A percentile compares a stretch with the other conserved stretches of the same genome.
phyloP scores from a whole-genome alignment of 2,329 filamentous ascomycete species.

The Endoconidiophora polonica region DNA sequence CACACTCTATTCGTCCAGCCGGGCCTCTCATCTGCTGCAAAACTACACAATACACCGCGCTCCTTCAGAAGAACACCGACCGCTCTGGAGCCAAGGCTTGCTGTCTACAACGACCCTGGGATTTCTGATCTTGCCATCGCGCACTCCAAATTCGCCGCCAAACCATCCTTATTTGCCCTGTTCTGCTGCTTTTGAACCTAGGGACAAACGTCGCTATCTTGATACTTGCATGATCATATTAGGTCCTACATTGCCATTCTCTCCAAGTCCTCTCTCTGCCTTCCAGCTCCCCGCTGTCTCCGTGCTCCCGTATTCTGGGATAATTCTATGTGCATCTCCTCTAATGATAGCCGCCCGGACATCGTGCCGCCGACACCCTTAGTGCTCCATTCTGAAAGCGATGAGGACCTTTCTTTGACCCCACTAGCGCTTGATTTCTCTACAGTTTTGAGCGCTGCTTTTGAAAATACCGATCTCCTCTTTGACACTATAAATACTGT shows the following conservation, averaged over 20 bases:
- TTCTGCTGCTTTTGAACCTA: too few relatives aligned
- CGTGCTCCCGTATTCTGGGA: constrained; percentile 1
- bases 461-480: constrained; percentile 1
- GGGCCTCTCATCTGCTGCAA: not conserved
- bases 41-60: too few relatives aligned
- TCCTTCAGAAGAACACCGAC: too few relatives aligned
- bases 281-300: not conserved
- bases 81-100: too few relatives aligned
- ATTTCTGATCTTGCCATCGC: too few relatives aligned
- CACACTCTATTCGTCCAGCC: too few relatives aligned
- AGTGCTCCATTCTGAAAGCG: not conserved
- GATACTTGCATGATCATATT: too few relatives aligned
- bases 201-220: too few relatives aligned
- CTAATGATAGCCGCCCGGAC: constrained; percentile 7
- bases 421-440: constrained; percentile 9
- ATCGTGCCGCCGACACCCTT: constrained; percentile 6
- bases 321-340: constrained; percentile 11
- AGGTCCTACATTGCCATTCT: too few relatives aligned
- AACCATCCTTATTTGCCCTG: not conserved
- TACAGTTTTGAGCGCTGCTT: not conserved
- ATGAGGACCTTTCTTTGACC: constrained; percentile 7
- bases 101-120: too few relatives aligned
- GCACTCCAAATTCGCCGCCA: too few relatives aligned
- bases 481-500: not conserved
- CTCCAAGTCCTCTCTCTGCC: too few relatives aligned